Base-by-base conservation (phyloP, 2,329 filamentous ascomycete genomes). In the Ceratocystiopsis minuta region DNA sequence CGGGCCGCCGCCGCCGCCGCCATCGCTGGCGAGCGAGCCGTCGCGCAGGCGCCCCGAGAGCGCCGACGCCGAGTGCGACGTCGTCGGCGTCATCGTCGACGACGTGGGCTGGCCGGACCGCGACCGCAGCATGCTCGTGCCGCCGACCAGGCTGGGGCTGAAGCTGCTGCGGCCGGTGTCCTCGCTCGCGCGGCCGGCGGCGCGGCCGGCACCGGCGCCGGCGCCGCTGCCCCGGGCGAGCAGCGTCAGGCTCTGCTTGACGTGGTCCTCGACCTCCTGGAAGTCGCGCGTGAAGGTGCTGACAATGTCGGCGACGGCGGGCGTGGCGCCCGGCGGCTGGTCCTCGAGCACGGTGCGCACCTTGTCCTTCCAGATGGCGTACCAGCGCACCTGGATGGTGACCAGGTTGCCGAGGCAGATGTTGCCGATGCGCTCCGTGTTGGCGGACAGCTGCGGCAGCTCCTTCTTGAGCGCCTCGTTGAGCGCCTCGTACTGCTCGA, bases 401-500 rank as follows among this genome's bases (percentile, higher is more conserved):
- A 95, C 75, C 53, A 96, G 85, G 52, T 85, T 86, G 44, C 72
- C 74, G 36, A 94, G 67, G 52, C 84, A 88, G 18, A 81, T 78
- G 52, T 86, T 82, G 52, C 90, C 85, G 46, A 95, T 66, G 52
- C 78, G 81, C 47, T 84, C 83, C 1, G 88, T 95, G 48, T 90
- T 63, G 9, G 65, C 62, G 40, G 90, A 93, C 15, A 98, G 69
- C 55, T 78, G 78, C 2, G 88, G 88, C 38, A 98, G 68, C 56
- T 96, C 88, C 50, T 88, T 80, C 60, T 94, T 95, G 45, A 96
- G 67, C 1, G 88, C 85, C 48, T 94, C 84, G 54, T 96, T 96
- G 45, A 98, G 67, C 9, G 86, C 85, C 35, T 83, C 72, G 57
- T 94, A 98, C 55, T 92, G 80, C 53, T 94, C 85, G 16, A 86